phyloP scores from a whole-genome alignment of 2,329 filamentous ascomycete genomes.

The Fusarium sp. region DNA sequence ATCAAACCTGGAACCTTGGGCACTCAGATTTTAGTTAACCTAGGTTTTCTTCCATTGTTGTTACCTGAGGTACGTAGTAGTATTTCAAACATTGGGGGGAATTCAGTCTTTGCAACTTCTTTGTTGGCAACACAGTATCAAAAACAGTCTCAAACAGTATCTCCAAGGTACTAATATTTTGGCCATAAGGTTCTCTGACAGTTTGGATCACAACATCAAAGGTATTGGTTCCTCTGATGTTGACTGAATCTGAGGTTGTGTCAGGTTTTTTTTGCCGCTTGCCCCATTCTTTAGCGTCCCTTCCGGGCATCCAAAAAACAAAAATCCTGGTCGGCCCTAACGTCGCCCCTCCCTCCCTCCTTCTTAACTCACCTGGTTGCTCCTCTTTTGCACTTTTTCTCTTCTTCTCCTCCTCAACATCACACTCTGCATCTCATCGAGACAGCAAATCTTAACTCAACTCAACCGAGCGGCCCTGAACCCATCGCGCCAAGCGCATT shows the following conservation, averaged over 20 bases:
- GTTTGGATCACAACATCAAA: neutral
- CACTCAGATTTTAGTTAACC: neutral
- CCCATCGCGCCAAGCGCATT: constrained; percentile 37
- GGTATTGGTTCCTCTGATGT: neutral
- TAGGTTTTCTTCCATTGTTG: neutral
- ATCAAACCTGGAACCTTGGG: neutral
- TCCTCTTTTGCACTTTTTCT: constrained; percentile 32
- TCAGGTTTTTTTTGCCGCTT: constrained; percentile 26
- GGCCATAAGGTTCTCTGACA: neutral
- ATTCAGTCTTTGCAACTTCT: neutral
- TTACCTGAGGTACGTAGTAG: neutral
- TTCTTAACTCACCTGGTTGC: constrained; percentile 38
- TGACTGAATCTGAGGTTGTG: constrained; percentile 1
- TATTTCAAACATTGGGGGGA: neutral
- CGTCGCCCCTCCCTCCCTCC: constrained; percentile 38
- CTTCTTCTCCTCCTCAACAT: constrained; percentile 33
- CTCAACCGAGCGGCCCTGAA: constrained; percentile 20
- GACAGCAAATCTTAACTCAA: constrained; percentile 29
- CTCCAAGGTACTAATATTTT: too few relatives aligned
- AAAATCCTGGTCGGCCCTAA: constrained; percentile 44
- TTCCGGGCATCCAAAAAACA: constrained; percentile 24
- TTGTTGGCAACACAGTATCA: neutral
- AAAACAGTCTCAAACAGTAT: neutral
- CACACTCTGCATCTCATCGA: constrained; percentile 41
- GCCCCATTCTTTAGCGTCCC: constrained; percentile 40